These are phyloP conservation scores for Stentor roeselii DNA, from an alignment of 73 alveolate genomes.

Conservation along the genomic window DNA sequence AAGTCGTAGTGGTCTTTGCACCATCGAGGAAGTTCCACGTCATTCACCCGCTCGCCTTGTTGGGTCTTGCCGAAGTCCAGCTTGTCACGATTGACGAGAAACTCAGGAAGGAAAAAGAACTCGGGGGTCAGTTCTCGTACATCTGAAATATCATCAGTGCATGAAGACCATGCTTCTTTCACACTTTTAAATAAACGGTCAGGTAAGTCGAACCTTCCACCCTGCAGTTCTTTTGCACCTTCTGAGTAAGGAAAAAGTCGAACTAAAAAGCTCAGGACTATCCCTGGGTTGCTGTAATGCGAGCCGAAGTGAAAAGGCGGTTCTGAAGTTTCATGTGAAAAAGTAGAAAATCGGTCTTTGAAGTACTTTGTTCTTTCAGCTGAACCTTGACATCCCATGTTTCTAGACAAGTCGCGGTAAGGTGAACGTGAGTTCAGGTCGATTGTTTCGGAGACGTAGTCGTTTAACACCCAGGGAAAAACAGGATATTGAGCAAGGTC, in stretches of 20 bases:
- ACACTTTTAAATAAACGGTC: constrained; percentile 86
- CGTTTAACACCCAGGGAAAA: constrained; percentile 90
- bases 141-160: constrained; percentile 91
- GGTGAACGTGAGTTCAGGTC: constrained; percentile 20
- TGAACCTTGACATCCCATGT: constrained; percentile 85
- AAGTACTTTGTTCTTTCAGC: constrained; percentile 62
- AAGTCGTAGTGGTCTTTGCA: constrained; percentile 75
- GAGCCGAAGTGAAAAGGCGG: constrained; percentile 93
- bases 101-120: constrained; percentile 93
- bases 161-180: constrained; percentile 63
- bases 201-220: constrained; percentile 86
- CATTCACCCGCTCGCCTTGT: constrained; percentile 56
- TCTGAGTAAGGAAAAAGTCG: constrained; percentile 91
- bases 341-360: constrained; percentile 33
- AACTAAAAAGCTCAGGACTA: constrained; percentile 78
- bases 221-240: constrained; percentile 87
- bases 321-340: constrained; percentile 32
- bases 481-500: constrained; percentile 97
- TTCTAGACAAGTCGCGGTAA: constrained; percentile 78
- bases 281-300: constrained; percentile 93
- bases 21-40: constrained; percentile 82
- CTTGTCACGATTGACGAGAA: constrained; percentile 43
- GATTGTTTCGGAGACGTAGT: constrained; percentile 31
- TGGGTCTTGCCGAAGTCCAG: constrained; percentile 65
- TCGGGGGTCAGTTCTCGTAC: constrained; percentile 96